Conservation (phyloP, 306 rosid species). For the Glycine soja region DNA sequence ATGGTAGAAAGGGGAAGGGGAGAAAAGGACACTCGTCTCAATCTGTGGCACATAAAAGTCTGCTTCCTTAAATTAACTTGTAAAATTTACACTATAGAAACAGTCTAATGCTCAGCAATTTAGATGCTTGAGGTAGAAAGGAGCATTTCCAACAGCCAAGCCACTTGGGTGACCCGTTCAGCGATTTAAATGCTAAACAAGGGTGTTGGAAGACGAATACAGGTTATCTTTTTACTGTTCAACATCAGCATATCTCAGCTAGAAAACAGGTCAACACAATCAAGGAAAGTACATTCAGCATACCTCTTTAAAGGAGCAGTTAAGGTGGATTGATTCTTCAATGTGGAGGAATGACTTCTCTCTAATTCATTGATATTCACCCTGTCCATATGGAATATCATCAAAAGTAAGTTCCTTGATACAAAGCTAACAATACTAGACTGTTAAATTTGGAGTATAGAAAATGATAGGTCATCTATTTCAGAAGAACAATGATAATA, state of each 20-base stretch:
- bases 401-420: slow-evolving; percentile 46
- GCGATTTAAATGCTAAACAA: neutral
- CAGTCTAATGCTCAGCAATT: neutral
- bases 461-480: neutral
- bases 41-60: neutral
- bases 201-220: slow-evolving; percentile 6
- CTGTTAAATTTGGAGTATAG: neutral
- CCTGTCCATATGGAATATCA: slow-evolving; percentile 54
- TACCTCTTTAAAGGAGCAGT: slow-evolving; percentile 81
- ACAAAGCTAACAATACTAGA: slow-evolving; percentile 25
- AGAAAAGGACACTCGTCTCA: too few species aligned
- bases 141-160: too few species aligned
- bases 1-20: too few species aligned
- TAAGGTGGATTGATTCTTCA: slow-evolving; percentile 59
- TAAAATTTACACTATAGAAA: neutral
- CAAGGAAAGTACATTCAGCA: slow-evolving; percentile 23
- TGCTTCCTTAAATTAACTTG: slow-evolving; percentile 32
- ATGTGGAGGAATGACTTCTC: slow-evolving; percentile 47
- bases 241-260: slow-evolving; percentile 17
- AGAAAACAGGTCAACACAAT: slow-evolving; percentile 2
- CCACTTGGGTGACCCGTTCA: too few species aligned
- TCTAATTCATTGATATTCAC: slow-evolving; percentile 57
- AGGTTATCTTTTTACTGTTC: neutral
- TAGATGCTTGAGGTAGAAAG: neutral
- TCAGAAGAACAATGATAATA: too few species aligned